These are phyloP conservation scores for Candida loeiensis DNA, from an alignment of 805 yeast species.

Conservation along the genomic window DNA sequence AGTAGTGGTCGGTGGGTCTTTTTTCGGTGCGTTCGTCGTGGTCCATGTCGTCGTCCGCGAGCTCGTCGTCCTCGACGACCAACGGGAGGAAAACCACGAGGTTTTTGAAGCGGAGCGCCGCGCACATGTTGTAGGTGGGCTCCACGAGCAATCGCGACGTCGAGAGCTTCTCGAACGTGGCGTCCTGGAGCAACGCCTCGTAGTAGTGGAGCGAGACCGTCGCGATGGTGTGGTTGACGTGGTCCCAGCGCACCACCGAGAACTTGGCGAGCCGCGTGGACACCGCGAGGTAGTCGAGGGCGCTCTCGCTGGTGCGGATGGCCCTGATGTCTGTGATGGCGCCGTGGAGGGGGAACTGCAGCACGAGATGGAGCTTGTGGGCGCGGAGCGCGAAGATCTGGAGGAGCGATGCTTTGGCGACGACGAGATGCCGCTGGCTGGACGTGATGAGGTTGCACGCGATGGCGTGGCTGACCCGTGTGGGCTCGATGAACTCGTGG, in stretches of 20 bases:
- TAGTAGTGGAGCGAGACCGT: slow-evolving; percentile 85
- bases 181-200: slow-evolving; percentile 59
- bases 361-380: slow-evolving; percentile 33
- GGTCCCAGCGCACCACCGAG: slow-evolving; percentile 72
- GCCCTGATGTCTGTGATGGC: slow-evolving; percentile 54
- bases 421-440: slow-evolving; percentile 51
- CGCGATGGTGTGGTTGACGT: slow-evolving; percentile 45
- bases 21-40: slow-evolving; percentile 5
- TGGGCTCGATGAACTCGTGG: slow-evolving; percentile 71
- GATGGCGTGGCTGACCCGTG: slow-evolving; percentile 62
- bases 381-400: slow-evolving; percentile 50
- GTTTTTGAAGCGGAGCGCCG: slow-evolving; percentile 62
- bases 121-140: slow-evolving; percentile 51
- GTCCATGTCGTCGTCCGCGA: slow-evolving; percentile 28
- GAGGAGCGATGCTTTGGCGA: slow-evolving; percentile 67
- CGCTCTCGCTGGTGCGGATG: slow-evolving; percentile 45
- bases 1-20: slow-evolving; percentile 23
- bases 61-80: slow-evolving; percentile 39
- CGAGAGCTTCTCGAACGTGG: slow-evolving; percentile 42
- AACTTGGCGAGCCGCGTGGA: slow-evolving; percentile 74
- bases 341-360: slow-evolving; percentile 75
- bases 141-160: slow-evolving; percentile 54
- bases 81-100: slow-evolving; percentile 71
- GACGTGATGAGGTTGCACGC: slow-evolving; percentile 49
- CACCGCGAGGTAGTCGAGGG: slow-evolving; percentile 60